Conservation (phyloP, 2,329 filamentous ascomycete genomes). For the Aspergillus proliferans region DNA sequence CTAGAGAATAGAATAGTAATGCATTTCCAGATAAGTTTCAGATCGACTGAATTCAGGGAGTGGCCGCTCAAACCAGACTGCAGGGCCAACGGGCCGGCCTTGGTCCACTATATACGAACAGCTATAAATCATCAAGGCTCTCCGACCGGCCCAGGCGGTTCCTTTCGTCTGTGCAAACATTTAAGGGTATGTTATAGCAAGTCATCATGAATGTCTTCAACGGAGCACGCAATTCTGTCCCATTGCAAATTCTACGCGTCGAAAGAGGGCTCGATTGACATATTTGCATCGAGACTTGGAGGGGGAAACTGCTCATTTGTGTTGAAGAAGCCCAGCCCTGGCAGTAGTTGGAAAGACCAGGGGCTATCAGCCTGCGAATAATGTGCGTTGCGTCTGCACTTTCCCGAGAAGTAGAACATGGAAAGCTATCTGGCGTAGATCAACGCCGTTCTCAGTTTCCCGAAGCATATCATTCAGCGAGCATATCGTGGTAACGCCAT, state of each 20-base stretch:
- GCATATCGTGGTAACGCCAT: constrained; percentile 6
- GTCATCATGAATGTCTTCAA: not conserved
- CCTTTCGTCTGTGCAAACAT: no score
- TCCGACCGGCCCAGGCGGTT: no score
- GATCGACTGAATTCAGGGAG: no score
- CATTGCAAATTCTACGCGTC: not conserved
- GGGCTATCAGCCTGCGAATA: not conserved
- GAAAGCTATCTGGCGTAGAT: constrained; percentile 5
- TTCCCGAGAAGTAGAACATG: constrained; percentile 13
- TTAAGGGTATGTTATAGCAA: no score
- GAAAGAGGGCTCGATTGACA: not conserved
- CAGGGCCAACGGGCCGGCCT: no score
- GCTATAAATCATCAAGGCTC: no score
- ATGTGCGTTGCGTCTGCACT: constrained; percentile 12
- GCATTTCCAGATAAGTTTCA: no score
- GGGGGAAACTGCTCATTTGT: not conserved
- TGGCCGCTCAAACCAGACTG: no score
- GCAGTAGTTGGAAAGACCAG: no score
- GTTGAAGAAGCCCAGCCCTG: not conserved
- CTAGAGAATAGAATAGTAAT: no score
- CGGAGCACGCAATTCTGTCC: constrained; percentile 5
- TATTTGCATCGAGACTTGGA: not conserved
- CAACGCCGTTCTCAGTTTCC: constrained; percentile 1
- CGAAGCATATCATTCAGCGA: constrained; percentile 7
- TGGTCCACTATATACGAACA: no score